phyloP scores from a whole-genome alignment of 768 basidiomycete genomes.

The Butyriboletus loyo region DNA sequence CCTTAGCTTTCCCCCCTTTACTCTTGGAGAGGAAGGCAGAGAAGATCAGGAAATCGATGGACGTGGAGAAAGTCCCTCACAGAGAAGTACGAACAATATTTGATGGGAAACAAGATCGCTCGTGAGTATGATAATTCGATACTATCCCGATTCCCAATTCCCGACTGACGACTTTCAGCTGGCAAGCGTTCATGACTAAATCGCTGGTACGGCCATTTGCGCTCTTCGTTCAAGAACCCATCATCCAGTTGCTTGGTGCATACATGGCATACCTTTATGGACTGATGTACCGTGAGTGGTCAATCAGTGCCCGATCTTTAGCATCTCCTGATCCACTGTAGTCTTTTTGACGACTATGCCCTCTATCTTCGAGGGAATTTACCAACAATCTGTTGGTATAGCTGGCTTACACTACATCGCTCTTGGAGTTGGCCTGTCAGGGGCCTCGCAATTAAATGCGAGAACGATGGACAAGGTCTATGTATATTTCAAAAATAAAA shows the following conservation, averaged over 20 bases:
- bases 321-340: constrained; percentile 22
- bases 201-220: constrained; percentile 67
- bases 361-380: constrained; percentile 51
- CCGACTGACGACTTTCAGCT: constrained; percentile 35
- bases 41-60: constrained; percentile 41
- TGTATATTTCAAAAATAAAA: constrained; percentile 45
- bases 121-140: constrained; percentile 34
- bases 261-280: constrained; percentile 75
- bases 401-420: constrained; percentile 70
- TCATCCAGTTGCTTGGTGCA: constrained; percentile 62
- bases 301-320: background rate
- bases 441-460: constrained; percentile 54
- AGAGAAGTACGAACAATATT: constrained; percentile 47
- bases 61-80: constrained; percentile 42
- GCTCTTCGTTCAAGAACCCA: constrained; percentile 58
- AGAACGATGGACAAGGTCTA: constrained; percentile 55
- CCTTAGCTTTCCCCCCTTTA: constrained; percentile 27
- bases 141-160: no score
- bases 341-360: constrained; percentile 70
- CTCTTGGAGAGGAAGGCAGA: constrained; percentile 52
- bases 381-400: constrained; percentile 54
- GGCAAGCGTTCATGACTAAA: constrained; percentile 47
- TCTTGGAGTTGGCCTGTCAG: constrained; percentile 58
- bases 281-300: constrained; percentile 48
- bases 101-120: constrained; percentile 39